Evolutionary conservation across 192 early-diverging fungal genomes (phyloP).

Genomic region (Entomortierella parvispora): DNA sequence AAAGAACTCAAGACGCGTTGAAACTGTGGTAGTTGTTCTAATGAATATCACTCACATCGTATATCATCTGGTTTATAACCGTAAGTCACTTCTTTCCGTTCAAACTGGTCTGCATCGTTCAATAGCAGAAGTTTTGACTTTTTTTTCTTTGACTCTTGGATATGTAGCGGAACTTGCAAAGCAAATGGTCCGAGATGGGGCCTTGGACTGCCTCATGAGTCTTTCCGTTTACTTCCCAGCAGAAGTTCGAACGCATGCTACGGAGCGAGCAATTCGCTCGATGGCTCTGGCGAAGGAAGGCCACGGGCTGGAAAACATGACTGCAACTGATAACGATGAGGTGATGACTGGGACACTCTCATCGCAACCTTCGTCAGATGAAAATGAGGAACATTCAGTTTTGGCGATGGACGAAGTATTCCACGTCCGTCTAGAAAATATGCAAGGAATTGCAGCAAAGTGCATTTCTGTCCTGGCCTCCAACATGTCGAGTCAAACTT

Average conservation of each 20-base stretch:
- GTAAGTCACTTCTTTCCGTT: slow-evolving; percentile 13
- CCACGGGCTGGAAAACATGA: neutral
- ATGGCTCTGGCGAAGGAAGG: neutral
- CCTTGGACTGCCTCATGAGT: slow-evolving; percentile 35
- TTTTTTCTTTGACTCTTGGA: neutral
- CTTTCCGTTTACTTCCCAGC: slow-evolving; percentile 47
- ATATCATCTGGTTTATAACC: slow-evolving; percentile 36
- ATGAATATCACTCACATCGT: slow-evolving; percentile 44
- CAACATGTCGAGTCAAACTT: slow-evolving; percentile 57
- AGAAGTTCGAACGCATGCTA: slow-evolving; percentile 33
- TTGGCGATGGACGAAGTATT: slow-evolving; percentile 46
- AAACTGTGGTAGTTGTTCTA: slow-evolving; percentile 25
- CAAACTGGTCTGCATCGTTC: too few relatives aligned
- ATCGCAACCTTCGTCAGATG: neutral
- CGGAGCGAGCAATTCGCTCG: slow-evolving; percentile 26
- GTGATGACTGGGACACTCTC: too few relatives aligned
- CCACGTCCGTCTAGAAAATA: slow-evolving; percentile 42
- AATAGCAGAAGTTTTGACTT: neutral
- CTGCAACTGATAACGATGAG: neutral
- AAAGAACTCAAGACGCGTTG: slow-evolving; percentile 18
- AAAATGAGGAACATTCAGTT: slow-evolving; percentile 14
- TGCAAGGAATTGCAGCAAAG: slow-evolving; percentile 56
- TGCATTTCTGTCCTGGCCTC: slow-evolving; percentile 53
- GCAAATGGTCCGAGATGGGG: slow-evolving; percentile 36
- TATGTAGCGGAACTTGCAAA: slow-evolving; percentile 22